Base-by-base conservation (phyloP, 2,329 filamentous ascomycete genomes). In the Endoconidiophora laricicola region DNA sequence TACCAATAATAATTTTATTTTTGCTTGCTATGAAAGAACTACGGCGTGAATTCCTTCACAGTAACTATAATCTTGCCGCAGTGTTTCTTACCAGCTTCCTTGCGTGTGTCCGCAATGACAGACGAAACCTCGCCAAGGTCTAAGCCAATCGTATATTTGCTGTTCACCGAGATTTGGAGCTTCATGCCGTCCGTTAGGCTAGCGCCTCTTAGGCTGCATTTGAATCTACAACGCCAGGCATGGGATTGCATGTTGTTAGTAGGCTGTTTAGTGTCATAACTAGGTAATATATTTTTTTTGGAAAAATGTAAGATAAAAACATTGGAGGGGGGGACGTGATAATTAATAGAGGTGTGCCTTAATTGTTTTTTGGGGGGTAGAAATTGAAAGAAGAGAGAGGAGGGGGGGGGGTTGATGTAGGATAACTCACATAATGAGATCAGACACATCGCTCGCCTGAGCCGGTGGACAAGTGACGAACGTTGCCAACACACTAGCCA, bases 381-480 rank as follows among this genome's bases (percentile, higher is more conserved):
- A 18, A 1, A 33, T 33, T 10, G 26, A 6, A 33, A 33, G 12
- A 10, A 2, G 12, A 33, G 12, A 33, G 26, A 33, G 12, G 12
- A 33, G 26, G 4, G 26, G 12, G 6, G 3, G 22, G 22, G 4
- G 26, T 6, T 7, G 9, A 50, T 22, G 20, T 16, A 23, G 42
- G n/a, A 53, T 41, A 6, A 60, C 67, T 60, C 56, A 73, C 71
- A 58, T 65, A 44, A 74, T 57, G 14, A 56, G 58, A 4, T 60
- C 59, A 12, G 55, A 55, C 2, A 74, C 55, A 16, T 64, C 58
- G 60, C 56, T n/a, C 58, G 55, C 2, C 57, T 60, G 40, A 56
- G 59, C 2, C 72, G 73, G 49, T 61, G 61, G 0, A 63, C 41
- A 60, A 0, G 70, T 68, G 29, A 68, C 61, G 1, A 74, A 43